These are phyloP conservation scores for Pseudogymnoascus sp. DNA, from an alignment of 2,329 filamentous ascomycete species.

Conservation along the genomic window DNA sequence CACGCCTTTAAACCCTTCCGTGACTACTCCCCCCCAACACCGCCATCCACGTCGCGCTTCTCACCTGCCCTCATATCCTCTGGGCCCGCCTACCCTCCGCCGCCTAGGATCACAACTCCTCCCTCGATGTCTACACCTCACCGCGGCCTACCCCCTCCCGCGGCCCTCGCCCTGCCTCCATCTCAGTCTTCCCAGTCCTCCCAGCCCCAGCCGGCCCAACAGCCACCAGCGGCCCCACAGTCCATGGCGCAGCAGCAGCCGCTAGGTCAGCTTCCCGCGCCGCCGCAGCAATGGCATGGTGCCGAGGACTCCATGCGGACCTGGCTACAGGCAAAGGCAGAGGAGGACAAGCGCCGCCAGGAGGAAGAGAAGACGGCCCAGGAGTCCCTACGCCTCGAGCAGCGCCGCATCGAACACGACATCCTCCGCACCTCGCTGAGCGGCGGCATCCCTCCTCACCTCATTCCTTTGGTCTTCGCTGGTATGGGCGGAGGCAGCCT, in stretches of 20 bases:
- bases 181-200: conserved; percentile 62
- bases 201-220: conserved; percentile 37
- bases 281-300: conserved; percentile 59
- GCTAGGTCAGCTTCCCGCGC: conserved; percentile 52
- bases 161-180: conserved; percentile 57
- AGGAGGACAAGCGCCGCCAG: conserved; percentile 66
- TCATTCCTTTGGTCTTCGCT: conserved; percentile 69
- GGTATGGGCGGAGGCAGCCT: conserved; percentile 60
- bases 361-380: conserved; percentile 63
- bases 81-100: conserved; percentile 26
- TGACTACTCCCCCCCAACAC: conserved; percentile 39
- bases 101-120: conserved; percentile 39
- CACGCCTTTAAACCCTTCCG: conserved; percentile 40
- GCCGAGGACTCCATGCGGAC: conserved; percentile 64
- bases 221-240: conserved; percentile 16
- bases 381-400: conserved; percentile 62
- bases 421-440: conserved; percentile 63
- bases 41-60: conserved; percentile 35
- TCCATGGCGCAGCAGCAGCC: conserved; percentile 33
- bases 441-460: conserved; percentile 64
- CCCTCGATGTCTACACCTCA: conserved; percentile 63
- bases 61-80: conserved; percentile 32
- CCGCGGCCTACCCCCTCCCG: conserved; percentile 62
- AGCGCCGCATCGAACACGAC: conserved; percentile 63
- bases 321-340: conserved; percentile 64